Percentiles rank a stretch among this genome's conserved stretches.
These are phyloP conservation scores for Phytopythium ostracodes DNA, from an alignment of 352 stramenopile species.

Conservation along the genomic window DNA sequence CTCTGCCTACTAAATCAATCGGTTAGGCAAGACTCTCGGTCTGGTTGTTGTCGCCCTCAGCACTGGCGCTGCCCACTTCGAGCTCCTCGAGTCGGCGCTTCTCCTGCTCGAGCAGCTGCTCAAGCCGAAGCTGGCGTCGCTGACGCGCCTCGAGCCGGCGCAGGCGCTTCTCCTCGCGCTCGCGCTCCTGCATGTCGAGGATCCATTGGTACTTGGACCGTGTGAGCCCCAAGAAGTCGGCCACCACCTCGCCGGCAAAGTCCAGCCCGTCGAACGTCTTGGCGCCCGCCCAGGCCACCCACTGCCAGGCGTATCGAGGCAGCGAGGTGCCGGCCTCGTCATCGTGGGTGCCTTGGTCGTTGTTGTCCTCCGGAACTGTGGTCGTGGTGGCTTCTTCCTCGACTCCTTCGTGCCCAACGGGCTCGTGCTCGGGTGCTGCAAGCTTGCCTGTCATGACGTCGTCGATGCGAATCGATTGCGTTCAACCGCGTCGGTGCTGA, in stretches of 20 bases:
- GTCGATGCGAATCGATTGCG: neutral
- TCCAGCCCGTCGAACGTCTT: conserved; percentile 71
- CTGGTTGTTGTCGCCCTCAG: neutral
- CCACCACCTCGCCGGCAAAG: conserved; percentile 77
- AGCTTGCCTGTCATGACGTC: neutral
- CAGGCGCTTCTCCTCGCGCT: conserved; percentile 57
- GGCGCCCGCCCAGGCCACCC: conserved; percentile 55
- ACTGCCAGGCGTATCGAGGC: conserved; percentile 41
- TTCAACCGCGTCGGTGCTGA: no score
- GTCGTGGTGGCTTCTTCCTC: neutral
- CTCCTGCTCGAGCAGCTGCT: conserved; percentile 67
- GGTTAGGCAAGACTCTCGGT: neutral
- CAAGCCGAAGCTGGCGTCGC: conserved; percentile 54
- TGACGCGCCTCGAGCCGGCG: conserved; percentile 57
- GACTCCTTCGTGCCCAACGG: neutral
- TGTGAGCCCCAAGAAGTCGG: conserved; percentile 80
- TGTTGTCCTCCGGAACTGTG: neutral
- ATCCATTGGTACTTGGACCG: conserved; percentile 85
- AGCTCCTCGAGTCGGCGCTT: conserved; percentile 64
- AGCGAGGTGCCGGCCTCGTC: conserved; percentile 3
- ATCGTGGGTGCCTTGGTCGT: neutral
- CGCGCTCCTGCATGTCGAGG: conserved; percentile 64
- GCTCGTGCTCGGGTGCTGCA: neutral
- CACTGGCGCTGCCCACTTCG: conserved; percentile 21
- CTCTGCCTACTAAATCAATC: neutral